Base-by-base conservation (phyloP, 306 rosid genomes). In the Lotus japonicus region DNA sequence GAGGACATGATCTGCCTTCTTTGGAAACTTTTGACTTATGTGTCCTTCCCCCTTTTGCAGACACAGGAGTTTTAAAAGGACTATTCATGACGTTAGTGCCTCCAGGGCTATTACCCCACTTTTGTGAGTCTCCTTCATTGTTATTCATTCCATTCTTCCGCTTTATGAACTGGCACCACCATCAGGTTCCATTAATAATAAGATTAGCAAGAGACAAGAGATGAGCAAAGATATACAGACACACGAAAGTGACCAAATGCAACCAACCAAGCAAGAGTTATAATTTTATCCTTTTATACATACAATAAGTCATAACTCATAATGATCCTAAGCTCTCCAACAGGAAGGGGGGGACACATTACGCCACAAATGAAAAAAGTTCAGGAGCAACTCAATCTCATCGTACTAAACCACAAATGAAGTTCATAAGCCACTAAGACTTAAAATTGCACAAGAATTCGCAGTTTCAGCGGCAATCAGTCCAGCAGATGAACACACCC, bases 31-130 rank as follows among this genome's bases (percentile, higher is more conserved):
- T 88, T 60, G 96, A 66, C 72, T 81, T 84, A 78, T 78, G 78
- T 26, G 81, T 41, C 79, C 89, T 88, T 64, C 88, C 96, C 5
- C 88, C 95, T 83, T 94, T 95, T n/a, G 83, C 77, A 72, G 97
- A 88, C 59, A 82, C 77, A 11, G 97, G 97, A 54, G 99, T 90
- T 66, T 84, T 90, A 31, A 87, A 59, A 58, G 88, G 90, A 81
- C 85, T 88, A 52, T 39, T 85, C 6, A 45, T 58, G 39, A 61
- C 64, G 33, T 76, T 73, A 39, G 73, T 68, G 78, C 36, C 76
- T 55, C 92, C 96, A 21, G 88, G 86, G 68, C 85, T 83, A 69
- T 70, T 77, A 68, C 60, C 77, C 86, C 77, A 69, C 72, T 83
- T 85, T 51, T 67, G 83, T 33, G 81, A 78, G 46, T 84, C 85